Base-by-base conservation (phyloP, 345 rosid species). In the Corchorus capsularis region DNA sequence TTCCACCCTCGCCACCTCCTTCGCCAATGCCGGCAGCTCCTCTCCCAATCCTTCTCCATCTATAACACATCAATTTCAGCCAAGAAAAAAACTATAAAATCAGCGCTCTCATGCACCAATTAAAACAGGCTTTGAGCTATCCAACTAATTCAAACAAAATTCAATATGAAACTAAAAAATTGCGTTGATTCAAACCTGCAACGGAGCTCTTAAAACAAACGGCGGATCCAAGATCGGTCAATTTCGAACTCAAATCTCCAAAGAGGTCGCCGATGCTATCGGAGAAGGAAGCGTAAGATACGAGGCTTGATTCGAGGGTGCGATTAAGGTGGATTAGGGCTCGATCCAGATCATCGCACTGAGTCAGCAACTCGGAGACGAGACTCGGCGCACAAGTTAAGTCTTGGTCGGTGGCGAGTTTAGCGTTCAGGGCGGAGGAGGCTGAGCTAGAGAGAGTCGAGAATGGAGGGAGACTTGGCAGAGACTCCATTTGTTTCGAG, bases 1-100 rank as follows among this genome's bases (percentile, higher is more conserved):
- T 81, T 95, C 98, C 80, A 95, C 92, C 79, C 92, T 85, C 12
- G 97, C 91, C 70, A 95, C 99, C 83, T 95, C 98, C 84, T 91
- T 93, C 0, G 97, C 98, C 76, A 95, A 74, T 13, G 84, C 87
- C 3, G 94, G 94, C 76, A 93, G 85, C 86, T 93, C 97, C 81
- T 88, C 92, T 37, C 91, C 92, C 80, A 90, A 78, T 53, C 77
- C 86, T 71, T 77, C 77, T 37, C 85, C 85, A 34, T 84, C 90
- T 86, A 79, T 86, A 86, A 77, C 53, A 72, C 59, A 55, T 8
- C 35, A 74, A 52, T 67, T 50, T 52, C 53, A 46, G 50, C 27
- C 74, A 68, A 20, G 15, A 77, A 32, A 54, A 9, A 57, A 57
- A 12, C 1, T 27, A 55, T 49, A 11, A 11, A 1, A 27, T 11